These are phyloP conservation scores for Naganishia vishniacii DNA, from an alignment of 768 basidiomycete species.

Conservation along the genomic window DNA sequence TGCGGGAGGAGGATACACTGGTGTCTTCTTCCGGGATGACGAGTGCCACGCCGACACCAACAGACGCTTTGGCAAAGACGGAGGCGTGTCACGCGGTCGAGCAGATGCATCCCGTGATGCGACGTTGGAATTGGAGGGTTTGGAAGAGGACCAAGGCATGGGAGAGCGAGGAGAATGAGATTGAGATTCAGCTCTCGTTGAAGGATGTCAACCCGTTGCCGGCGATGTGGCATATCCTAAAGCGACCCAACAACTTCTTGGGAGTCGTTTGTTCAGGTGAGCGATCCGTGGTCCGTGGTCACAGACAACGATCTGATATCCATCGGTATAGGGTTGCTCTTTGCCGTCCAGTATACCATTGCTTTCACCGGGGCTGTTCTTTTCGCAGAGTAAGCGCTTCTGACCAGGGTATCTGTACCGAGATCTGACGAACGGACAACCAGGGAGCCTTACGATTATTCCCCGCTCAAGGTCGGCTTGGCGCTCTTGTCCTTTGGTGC, in stretches of 20 bases:
- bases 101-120: not conserved
- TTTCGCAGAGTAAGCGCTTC: slow-evolving; percentile 50
- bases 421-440: too few species aligned
- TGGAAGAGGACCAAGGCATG: slow-evolving; percentile 29
- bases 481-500: slow-evolving; percentile 68
- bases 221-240: slow-evolving; percentile 59
- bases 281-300: slow-evolving; percentile 28
- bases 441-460: slow-evolving; percentile 58
- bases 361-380: slow-evolving; percentile 71
- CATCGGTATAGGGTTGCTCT: slow-evolving; percentile 57
- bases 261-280: slow-evolving; percentile 64
- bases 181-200: slow-evolving; percentile 57
- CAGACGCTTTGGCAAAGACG: not conserved
- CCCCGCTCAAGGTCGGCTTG: slow-evolving; percentile 66
- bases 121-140: slow-evolving; percentile 15
- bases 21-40: too few species aligned
- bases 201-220: slow-evolving; percentile 70
- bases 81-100: not conserved
- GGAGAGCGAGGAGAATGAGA: slow-evolving; percentile 27
- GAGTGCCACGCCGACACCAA: not conserved
- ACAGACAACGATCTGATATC: not conserved
- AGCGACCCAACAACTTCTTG: slow-evolving; percentile 62
- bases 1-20: not conserved
- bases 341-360: slow-evolving; percentile 65
- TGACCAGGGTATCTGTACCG: too few species aligned